Evolutionary conservation across 129 eudicot genomes (phyloP), one percentile per base, ranked within the genome.

Genomic region (Pseudognaphalium luteoalbum): DNA sequence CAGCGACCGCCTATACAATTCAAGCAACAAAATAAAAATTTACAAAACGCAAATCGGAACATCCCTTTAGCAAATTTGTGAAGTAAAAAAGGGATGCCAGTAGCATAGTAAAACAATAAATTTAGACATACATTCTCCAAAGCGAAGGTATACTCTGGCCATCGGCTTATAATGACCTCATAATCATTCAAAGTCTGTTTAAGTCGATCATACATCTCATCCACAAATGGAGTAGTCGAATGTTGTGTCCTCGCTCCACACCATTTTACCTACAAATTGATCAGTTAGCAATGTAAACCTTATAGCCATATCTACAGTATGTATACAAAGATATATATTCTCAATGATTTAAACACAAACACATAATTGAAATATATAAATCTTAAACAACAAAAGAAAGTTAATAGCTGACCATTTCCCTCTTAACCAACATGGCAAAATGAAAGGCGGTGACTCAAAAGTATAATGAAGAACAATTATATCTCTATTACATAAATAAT

Each of bases 61-160:
- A 44, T 44, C 52, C 52, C 17, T 14, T 44, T 11, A 34, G 7
- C 19, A 22, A 73, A 59, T 37, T 14, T 74, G 59, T 22, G 77
- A 73, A 14, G 32, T 37, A 72, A 52, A 50, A 52, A 33, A 41
- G 4, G 9, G 60, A 8, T 5, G 41, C 4, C 1, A 28, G 47
- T 14, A 21, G 30, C 25, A 42, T 67, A 42, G 51, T 35, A 11
- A 68, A 76, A 5, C 2, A 5, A 12, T 6, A 29, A 67, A 60
- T 14, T 2, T 28, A 62, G 51, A 77, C 95, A 58, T 91, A 91
- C 97, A 80, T 87, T 91, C 74, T 91, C 97, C 72, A 91, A 80
- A 52, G 88, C 88, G 63, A 86, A 85, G 14, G 88, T 91, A 67
- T 91, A 91, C 44, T 91, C 97, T 56, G 97, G 97, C 97, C 97